Base-by-base conservation (phyloP, 2,329 filamentous ascomycete genomes). In the Fusarium verticillioides region DNA sequence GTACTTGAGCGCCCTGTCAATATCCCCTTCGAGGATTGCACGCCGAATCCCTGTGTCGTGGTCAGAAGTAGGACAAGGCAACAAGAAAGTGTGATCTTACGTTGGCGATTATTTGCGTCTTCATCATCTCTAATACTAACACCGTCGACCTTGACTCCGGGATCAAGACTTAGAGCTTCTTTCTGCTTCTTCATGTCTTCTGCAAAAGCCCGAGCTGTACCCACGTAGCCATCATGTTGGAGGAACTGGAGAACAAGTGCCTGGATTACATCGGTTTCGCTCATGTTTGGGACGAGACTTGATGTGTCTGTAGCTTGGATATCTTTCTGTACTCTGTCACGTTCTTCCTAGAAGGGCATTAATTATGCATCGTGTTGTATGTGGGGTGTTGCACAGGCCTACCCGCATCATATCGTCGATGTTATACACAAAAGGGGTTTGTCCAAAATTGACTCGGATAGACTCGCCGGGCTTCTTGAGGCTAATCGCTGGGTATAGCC, bases 141-240 rank as follows among this genome's bases (percentile, higher is more conserved):
- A 52, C 85, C 89, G 77, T 85, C 86, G 69, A 89, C 83, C n/a
- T 85, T 81, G 36, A 85, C 80, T 53, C 82, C 81, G 42, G 88
- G 82, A 62, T 90, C 88, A 47, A 89, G 86, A 70, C 88, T 89
- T 63, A 97, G 83, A 13, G 93, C 91, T 77, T 89, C 85, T 76
- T 93, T 92, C 80, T 97, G 94, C 21, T 88, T 85, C 60, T 90
- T 88, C 32, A 97, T 90, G 78, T 98, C 96, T 75, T 92, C 88
- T 7, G 93, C 91, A 85, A 99, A 98, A 1, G 94, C 94, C 72
- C 92, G 90, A 13, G 95, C 95, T 1, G 96, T 97, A 75, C 98
- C 96, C 12, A 98, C 92, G 75, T 98, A 98, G 66, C 96, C 96
- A 78, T 98, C 96, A 76, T 98, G 96, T 42, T 95, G 93, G 19